Evolutionary conservation across 2,329 filamentous ascomycete genomes (phyloP).

Genomic region (Diaporthe amygdali): DNA sequence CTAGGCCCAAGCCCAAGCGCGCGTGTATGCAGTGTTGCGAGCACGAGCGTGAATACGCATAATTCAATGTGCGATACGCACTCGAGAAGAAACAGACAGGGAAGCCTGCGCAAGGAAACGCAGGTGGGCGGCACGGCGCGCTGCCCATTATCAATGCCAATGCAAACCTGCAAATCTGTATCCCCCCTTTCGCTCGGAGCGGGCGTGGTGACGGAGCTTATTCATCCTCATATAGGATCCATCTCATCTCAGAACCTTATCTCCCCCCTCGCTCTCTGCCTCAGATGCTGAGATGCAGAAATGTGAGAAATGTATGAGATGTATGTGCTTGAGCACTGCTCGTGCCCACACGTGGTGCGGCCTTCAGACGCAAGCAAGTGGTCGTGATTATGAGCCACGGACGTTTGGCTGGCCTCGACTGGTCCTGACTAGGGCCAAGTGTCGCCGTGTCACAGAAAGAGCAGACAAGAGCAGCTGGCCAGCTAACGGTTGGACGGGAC

Average conservation of each 20-base stretch:
- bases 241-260: slow-evolving; percentile 18
- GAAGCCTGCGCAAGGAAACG: not conserved
- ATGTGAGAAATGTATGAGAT: no score
- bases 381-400: not conserved
- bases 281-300: not conserved
- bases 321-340: not conserved
- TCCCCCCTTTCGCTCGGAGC: not conserved
- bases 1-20: not conserved
- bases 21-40: not conserved
- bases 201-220: not conserved
- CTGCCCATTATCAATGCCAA: not conserved
- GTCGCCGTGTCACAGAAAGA: slow-evolving; percentile 2
- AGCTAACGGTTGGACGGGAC: not conserved
- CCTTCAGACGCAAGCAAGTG: not conserved
- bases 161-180: not conserved
- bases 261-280: not conserved
- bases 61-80: not conserved
- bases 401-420: not conserved
- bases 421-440: not conserved
- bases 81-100: not conserved
- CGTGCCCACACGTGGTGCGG: not conserved
- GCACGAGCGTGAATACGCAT: not conserved
- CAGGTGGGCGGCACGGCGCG: not conserved
- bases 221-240: not conserved
- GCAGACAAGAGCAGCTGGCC: not conserved